phyloP scores from a whole-genome alignment of 2,329 filamentous ascomycete genomes.

The Ophiostoma triangulosporum region DNA sequence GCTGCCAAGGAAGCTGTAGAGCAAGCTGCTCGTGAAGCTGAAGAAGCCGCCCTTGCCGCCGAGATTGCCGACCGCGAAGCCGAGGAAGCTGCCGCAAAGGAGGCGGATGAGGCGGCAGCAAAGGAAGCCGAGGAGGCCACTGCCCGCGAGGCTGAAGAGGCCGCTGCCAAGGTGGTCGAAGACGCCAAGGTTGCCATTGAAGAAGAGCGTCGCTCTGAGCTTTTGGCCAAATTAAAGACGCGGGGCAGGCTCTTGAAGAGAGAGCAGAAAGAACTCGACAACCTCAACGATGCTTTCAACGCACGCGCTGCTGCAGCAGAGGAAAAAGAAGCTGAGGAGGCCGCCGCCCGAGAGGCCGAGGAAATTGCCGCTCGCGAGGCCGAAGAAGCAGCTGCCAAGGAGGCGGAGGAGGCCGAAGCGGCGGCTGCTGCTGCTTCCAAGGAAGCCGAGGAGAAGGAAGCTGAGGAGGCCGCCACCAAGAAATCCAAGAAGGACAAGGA shows the following conservation, averaged over 20 bases:
- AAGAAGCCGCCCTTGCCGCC: conserved; percentile 19
- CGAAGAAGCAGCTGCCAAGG: conserved; percentile 17
- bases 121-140: conserved; percentile 27
- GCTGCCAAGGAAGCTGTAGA: conserved; percentile 26
- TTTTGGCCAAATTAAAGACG: conserved; percentile 19
- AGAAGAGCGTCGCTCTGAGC: conserved; percentile 21
- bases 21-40: conserved; percentile 21
- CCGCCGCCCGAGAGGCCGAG: conserved; percentile 13
- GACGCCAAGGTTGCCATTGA: conserved; percentile 27
- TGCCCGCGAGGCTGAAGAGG: conserved; percentile 16
- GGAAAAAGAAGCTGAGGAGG: conserved; percentile 16
- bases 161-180: conserved; percentile 20
- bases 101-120: conserved; percentile 21
- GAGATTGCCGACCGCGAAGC: conserved; percentile 18
- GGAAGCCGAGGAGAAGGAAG: conserved; percentile 17
- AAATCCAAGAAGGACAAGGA: conserved; percentile 20
- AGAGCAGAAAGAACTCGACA: conserved; percentile 22
- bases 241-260: conserved; percentile 18
- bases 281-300: conserved; percentile 21
- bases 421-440: conserved; percentile 21
- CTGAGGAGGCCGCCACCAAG: conserved; percentile 11
- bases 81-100: conserved; percentile 24
- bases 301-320: conserved; percentile 15
- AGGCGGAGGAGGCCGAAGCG: conserved; percentile 26
- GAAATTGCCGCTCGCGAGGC: conserved; percentile 14